A percentile compares a stretch with the other conserved stretches of the same genome.
Conservation (phyloP, 2,329 filamentous ascomycete genomes). For the Scedosporium apiospermum region DNA sequence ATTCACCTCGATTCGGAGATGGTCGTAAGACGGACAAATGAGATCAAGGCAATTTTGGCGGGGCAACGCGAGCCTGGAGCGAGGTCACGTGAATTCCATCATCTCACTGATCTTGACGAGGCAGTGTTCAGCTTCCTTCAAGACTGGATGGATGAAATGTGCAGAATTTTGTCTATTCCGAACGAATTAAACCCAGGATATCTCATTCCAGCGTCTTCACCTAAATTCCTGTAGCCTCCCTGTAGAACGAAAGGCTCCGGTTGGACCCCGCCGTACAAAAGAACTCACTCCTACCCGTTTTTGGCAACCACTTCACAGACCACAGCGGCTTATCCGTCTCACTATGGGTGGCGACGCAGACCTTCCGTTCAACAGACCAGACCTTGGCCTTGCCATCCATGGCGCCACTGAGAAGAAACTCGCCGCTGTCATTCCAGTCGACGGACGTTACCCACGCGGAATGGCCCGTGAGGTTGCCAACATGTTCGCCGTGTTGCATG, state of each 20-base stretch:
- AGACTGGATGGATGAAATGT: neutral
- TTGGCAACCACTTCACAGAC: constrained; percentile 76
- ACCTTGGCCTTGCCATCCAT: constrained; percentile 94
- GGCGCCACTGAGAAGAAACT: constrained; percentile 78
- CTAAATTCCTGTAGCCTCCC: constrained; percentile 66
- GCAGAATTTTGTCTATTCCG: neutral
- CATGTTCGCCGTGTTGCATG: constrained; percentile 82
- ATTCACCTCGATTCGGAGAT: neutral
- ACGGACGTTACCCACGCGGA: constrained; percentile 82
- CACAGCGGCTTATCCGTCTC: constrained; percentile 82
- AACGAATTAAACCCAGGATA: neutral
- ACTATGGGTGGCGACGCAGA: constrained; percentile 86
- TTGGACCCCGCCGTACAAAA: constrained; percentile 76
- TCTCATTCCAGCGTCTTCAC: constrained; percentile 10
- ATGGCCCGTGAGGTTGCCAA: constrained; percentile 73
- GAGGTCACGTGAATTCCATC: constrained; percentile 35
- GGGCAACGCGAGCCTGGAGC: constrained; percentile 44
- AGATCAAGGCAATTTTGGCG: constrained; percentile 27
- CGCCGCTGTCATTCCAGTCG: constrained; percentile 88
- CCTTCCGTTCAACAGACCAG: constrained; percentile 77
- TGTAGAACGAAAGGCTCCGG: constrained; percentile 68
- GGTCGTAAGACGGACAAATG: neutral
- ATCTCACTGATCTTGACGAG: neutral
- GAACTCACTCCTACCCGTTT: constrained; percentile 55
- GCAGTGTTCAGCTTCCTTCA: neutral